These are phyloP conservation scores for Lachnellula hyalina DNA, from an alignment of 2,329 filamentous ascomycete species.

Conservation along the genomic window DNA sequence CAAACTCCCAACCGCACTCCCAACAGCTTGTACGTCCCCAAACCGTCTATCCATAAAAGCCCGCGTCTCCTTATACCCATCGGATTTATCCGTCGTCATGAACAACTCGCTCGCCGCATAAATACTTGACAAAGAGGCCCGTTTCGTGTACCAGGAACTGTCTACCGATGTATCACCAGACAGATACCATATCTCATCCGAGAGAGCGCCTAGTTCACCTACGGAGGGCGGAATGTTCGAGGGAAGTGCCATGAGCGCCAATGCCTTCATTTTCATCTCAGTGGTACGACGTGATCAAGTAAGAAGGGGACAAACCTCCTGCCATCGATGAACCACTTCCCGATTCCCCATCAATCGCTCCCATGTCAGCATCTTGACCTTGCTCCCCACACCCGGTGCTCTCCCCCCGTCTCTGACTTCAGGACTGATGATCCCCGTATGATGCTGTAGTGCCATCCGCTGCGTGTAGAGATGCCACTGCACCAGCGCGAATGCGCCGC, in stretches of 20 bases:
- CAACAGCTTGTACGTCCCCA: constrained; percentile 60
- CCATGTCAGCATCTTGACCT: constrained; percentile 68
- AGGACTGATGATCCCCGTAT: constrained; percentile 28
- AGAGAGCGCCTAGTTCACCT: constrained; percentile 70
- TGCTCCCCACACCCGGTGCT: constrained; percentile 48
- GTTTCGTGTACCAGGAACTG: constrained; percentile 79
- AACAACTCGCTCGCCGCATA: constrained; percentile 81
- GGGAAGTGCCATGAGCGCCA: constrained; percentile 85
- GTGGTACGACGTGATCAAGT: neutral
- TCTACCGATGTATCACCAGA: constrained; percentile 80
- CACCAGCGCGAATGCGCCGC: constrained; percentile 76
- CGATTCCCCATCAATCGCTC: constrained; percentile 71
- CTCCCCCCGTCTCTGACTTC: constrained; percentile 28
- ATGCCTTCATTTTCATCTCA: constrained; percentile 42
- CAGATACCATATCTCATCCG: constrained; percentile 90
- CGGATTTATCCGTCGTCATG: constrained; percentile 83
- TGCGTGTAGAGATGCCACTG: constrained; percentile 68
- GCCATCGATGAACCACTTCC: constrained; percentile 71
- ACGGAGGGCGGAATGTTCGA: constrained; percentile 70
- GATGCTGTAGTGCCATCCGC: constrained; percentile 49
- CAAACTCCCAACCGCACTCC: constrained; percentile 56
- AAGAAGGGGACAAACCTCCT: constrained; percentile 58
- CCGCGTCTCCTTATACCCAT: constrained; percentile 70
- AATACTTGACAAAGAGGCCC: constrained; percentile 56
- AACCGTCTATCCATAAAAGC: constrained; percentile 69